phyloP scores from a whole-genome alignment of 2,329 filamentous ascomycete species.

The Scedosporium boydii region DNA sequence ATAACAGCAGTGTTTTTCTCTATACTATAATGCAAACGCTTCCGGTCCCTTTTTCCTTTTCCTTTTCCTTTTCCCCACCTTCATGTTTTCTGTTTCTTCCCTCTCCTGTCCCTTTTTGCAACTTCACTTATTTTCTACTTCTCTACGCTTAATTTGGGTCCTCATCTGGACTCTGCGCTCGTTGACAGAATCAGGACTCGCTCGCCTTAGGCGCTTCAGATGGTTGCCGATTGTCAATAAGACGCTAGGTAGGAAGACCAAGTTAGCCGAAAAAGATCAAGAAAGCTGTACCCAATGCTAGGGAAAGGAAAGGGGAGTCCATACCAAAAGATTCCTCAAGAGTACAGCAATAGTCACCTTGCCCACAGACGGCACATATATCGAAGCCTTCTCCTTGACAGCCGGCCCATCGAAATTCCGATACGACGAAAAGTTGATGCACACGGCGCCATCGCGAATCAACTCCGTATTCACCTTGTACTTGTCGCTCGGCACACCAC shows the following conservation, averaged over 20 bases:
- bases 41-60: background rate
- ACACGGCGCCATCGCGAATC: conserved; percentile 85
- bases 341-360: conserved; percentile 95
- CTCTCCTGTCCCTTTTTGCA: background rate
- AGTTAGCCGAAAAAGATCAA: conserved; percentile 11
- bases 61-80: background rate
- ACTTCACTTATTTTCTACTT: background rate
- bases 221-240: conserved; percentile 39
- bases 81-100: background rate
- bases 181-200: background rate
- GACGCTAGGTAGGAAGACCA: conserved; percentile 26
- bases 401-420: conserved; percentile 82
- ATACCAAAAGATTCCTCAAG: conserved; percentile 75
- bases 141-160: background rate
- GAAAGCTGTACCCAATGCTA: background rate
- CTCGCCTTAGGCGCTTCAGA: conserved; percentile 9
- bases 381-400: conserved; percentile 90
- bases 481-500: conserved; percentile 76
- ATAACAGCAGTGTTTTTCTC: background rate
- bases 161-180: too few relatives aligned
- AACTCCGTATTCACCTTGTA: conserved; percentile 85
- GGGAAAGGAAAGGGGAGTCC: background rate
- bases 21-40: background rate
- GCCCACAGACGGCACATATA: conserved; percentile 93
- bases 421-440: conserved; percentile 95